Conservation (phyloP, 2,329 filamentous ascomycete genomes). For the Ophidiomyces ophidiicola region DNA sequence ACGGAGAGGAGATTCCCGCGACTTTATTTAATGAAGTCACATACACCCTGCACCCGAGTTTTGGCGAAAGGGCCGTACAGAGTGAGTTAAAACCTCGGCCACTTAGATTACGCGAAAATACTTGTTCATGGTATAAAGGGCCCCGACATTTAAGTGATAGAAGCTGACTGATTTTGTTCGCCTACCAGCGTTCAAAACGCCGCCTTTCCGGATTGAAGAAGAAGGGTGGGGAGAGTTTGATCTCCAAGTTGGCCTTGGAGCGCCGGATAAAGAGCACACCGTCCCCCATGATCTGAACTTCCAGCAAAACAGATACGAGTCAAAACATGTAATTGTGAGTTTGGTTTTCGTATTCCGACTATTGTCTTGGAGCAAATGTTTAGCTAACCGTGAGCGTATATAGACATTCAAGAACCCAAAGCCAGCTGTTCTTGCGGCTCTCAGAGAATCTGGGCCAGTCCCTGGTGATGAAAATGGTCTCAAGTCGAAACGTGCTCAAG, state of each 20-base stretch:
- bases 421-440: conserved; percentile 62
- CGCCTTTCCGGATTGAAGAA: conserved; percentile 81
- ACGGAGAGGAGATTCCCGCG: conserved; percentile 71
- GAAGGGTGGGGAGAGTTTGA: conserved; percentile 99
- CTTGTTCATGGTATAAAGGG: conserved; percentile 10
- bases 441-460: conserved; percentile 78
- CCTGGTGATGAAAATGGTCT: conserved; percentile 56
- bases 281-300: conserved; percentile 91
- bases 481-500: conserved; percentile 49
- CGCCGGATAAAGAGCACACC: conserved; percentile 73
- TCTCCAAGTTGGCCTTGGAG: conserved; percentile 72
- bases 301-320: conserved; percentile 65
- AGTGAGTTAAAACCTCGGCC: conserved; percentile 44
- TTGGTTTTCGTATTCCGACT: neutral
- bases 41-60: conserved; percentile 89
- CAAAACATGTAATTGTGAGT: conserved; percentile 59
- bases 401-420: conserved; percentile 86
- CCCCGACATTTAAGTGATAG: conserved; percentile 3
- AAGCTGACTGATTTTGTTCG: neutral
- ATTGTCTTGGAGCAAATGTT: neutral
- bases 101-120: neutral
- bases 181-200: conserved; percentile 57
- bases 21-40: conserved; percentile 82
- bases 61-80: conserved; percentile 67
- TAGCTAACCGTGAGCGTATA: neutral